phyloP scores from a whole-genome alignment of 768 basidiomycete genomes.

The Terana coerulea region DNA sequence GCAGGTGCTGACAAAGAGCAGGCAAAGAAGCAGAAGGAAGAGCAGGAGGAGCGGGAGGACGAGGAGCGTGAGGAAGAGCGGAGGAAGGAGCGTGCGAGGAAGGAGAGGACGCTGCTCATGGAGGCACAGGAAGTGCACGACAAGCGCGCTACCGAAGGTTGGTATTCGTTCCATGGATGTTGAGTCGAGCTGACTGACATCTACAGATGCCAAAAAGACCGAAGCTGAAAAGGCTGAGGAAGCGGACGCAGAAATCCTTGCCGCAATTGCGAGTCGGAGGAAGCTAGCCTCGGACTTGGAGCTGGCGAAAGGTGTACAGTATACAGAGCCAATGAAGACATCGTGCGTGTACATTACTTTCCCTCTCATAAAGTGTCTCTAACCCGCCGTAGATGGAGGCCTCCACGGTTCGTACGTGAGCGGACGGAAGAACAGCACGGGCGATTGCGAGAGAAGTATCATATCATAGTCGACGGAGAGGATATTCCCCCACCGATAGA shows the following conservation, averaged over 20 bases:
- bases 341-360: constrained; percentile 48
- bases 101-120: constrained; percentile 82
- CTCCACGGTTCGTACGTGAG: constrained; percentile 80
- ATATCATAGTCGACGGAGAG: constrained; percentile 94
- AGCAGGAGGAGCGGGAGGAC: constrained; percentile 60
- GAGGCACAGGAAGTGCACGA: constrained; percentile 96
- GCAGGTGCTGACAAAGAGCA: constrained; percentile 50
- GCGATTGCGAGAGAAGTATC: constrained; percentile 81
- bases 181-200: constrained; percentile 15
- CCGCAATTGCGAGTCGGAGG: constrained; percentile 85
- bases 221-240: constrained; percentile 84
- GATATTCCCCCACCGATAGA: constrained; percentile 92
- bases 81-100: constrained; percentile 68
- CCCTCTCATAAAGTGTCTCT: not conserved
- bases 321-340: constrained; percentile 80
- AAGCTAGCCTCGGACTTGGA: constrained; percentile 93
- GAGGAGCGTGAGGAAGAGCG: constrained; percentile 77
- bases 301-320: constrained; percentile 87
- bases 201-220: constrained; percentile 79
- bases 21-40: constrained; percentile 48
- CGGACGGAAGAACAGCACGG: constrained; percentile 66
- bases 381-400: constrained; percentile 65
- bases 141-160: constrained; percentile 78
- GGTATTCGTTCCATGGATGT: constrained; percentile 11
- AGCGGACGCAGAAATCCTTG: constrained; percentile 85